Percentiles rank a stretch among this genome's conserved stretches.
Evolutionary conservation across 371 early-diverging fungal species (phyloP).

Genomic region (Actinomortierella ambigua): DNA sequence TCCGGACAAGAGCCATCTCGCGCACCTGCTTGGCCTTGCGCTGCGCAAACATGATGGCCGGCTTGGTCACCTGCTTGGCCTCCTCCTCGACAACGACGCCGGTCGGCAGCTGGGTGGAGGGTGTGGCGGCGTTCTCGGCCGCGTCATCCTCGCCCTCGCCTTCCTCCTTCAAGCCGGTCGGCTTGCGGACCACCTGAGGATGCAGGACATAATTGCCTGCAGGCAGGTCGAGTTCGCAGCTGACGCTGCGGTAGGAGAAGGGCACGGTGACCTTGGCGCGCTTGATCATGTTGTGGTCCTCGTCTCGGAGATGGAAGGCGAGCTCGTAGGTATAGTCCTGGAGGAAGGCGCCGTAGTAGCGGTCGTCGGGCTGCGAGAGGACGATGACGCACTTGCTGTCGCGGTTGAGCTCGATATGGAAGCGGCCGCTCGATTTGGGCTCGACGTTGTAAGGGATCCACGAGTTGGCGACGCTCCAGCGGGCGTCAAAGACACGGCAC

Average conservation of each 20-base stretch:
- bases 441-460: constrained; percentile 24
- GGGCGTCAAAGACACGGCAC: constrained; percentile 21
- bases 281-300: constrained; percentile 2
- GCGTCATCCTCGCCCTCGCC: background rate
- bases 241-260: constrained; percentile 10
- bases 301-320: constrained; percentile 9
- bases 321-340: constrained; percentile 10
- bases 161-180: background rate
- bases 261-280: background rate
- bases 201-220: constrained; percentile 7
- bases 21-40: constrained; percentile 8
- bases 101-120: background rate
- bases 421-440: constrained; percentile 13
- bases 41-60: background rate
- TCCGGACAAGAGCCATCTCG: background rate
- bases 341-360: constrained; percentile 8
- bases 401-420: constrained; percentile 5
- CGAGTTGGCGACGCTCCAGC: constrained; percentile 9
- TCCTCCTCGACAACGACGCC: background rate
- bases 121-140: background rate
- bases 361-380: constrained; percentile 15
- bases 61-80: background rate
- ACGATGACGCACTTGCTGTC: constrained; percentile 6
- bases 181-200: constrained; percentile 8
- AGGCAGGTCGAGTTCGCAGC: constrained; percentile 5